These are phyloP conservation scores for Vicia faba DNA, from an alignment of 306 rosid species.

Conservation along the genomic window DNA sequence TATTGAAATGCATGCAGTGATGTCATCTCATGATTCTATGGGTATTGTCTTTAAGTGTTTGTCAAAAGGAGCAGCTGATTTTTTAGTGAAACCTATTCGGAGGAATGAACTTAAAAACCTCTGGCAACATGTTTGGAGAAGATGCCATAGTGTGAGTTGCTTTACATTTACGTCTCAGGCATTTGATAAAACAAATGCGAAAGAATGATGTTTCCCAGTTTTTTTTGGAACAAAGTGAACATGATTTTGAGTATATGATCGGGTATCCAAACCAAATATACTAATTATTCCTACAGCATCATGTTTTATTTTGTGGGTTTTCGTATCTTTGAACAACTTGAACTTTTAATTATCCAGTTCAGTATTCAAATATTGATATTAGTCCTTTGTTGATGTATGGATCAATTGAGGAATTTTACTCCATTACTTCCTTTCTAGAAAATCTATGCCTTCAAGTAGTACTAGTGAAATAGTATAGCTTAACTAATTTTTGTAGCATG, in stretches of 20 bases:
- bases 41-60: conserved; percentile 62
- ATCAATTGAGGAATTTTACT: conserved; percentile 16
- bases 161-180: conserved; percentile 40
- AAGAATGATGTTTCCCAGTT: conserved; percentile 18
- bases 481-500: conserved; percentile 33
- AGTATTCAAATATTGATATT: conserved; percentile 28
- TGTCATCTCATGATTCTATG: conserved; percentile 70
- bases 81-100: conserved; percentile 68
- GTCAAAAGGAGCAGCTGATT: conserved; percentile 68
- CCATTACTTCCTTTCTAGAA: conserved; percentile 24
- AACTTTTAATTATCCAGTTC: conserved; percentile 24
- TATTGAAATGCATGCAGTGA: conserved; percentile 46
- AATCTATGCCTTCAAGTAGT: conserved; percentile 25
- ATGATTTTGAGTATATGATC: not conserved
- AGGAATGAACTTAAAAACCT: conserved; percentile 73
- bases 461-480: conserved; percentile 23
- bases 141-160: conserved; percentile 70
- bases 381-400: conserved; percentile 24
- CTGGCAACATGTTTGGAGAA: conserved; percentile 76
- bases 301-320: conserved; percentile 30
- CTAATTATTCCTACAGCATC: conserved; percentile 8
- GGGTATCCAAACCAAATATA: not conserved
- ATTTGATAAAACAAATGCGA: conserved; percentile 35
- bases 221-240: not conserved
- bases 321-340: conserved; percentile 29